phyloP scores from a whole-genome alignment of 148 eudicot genomes.

The Nepenthes mirabilis region DNA sequence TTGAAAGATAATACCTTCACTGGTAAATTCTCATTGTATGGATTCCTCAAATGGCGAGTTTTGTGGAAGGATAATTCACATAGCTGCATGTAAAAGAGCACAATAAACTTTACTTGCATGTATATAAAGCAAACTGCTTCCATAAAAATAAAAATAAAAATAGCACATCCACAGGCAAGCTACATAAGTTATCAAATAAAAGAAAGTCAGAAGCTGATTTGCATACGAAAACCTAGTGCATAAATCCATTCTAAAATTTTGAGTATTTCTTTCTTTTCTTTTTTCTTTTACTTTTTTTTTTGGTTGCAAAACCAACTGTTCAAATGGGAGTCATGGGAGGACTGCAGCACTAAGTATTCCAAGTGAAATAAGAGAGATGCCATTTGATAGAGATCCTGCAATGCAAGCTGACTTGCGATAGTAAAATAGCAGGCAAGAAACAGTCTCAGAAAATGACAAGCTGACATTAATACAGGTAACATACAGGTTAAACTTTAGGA shows the following conservation, averaged over 20 bases:
- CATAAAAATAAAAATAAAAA: neutral
- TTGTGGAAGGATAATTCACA: constrained; percentile 90
- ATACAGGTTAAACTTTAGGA: too few species aligned
- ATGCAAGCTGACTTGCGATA: too few species aligned
- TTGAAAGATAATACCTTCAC: constrained; percentile 56
- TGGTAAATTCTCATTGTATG: constrained; percentile 89
- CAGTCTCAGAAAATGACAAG: too few species aligned
- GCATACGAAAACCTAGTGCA: neutral
- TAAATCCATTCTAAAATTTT: too few species aligned
- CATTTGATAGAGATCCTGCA: too few species aligned
- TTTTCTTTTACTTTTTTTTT: too few species aligned
- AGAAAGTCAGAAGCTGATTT: neutral
- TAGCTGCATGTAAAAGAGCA: constrained; percentile 48
- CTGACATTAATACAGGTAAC: too few species aligned
- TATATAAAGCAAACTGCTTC: neutral
- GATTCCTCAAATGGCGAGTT: constrained; percentile 95
- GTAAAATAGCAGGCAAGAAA: too few species aligned
- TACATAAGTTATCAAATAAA: neutral
- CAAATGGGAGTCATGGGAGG: too few species aligned
- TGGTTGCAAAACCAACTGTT: neutral
- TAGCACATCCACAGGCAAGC: neutral
- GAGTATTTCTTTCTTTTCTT: too few species aligned
- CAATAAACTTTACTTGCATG: neutral
- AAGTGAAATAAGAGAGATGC: too few species aligned
- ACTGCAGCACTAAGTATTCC: too few species aligned